Base-by-base conservation (phyloP, 805 yeast species). In the Candida pseudofarinosa region DNA sequence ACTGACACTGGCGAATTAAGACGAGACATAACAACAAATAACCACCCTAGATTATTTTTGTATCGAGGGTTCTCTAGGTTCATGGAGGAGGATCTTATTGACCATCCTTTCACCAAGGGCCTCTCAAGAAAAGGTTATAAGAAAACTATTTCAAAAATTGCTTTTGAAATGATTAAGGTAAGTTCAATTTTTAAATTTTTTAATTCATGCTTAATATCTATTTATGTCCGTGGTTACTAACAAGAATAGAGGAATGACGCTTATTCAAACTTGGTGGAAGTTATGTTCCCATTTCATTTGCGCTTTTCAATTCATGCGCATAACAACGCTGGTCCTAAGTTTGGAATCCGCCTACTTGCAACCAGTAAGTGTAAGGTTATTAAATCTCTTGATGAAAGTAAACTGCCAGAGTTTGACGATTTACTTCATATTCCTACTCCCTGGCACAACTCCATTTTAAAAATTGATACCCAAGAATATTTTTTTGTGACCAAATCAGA, bases 241-340 rank as follows among this genome's bases (percentile, higher is more conserved):
- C 20, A 39, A 15, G 5, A 10, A 3, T 41, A 58, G 48, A 63
- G 84, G 49, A 80, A 80, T 53, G 85, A 80, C 52, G 84, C 85
- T 1, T 79, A 80, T 54, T 79, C 84, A 6, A 80, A 80, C 54
- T 62, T 79, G 50, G 82, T 80, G 31, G 85, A 79, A 46, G 58
- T 79, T 43, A 55, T 78, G 31, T 78, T 80, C 44, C 85, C 85
- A 4, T 77, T 74, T 54, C 82, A 79, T 52, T 56, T 79, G 55
- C 67, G 85, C 51, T 63, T 79, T 28, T 78, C 83, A 6, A 79
- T 80, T 46, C 85, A 80, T 56, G 82, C 84, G 0, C 84, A 80
- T 54, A 71, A 63, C 32, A 80, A 79, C 46, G 54, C 63, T 30
- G 85, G 84, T 1, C 85, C 85, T 12, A 80, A 80, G 56, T 79